Evolutionary conservation across 2,329 filamentous ascomycete species (phyloP).

Genomic region (Xylariaceae sp.): DNA sequence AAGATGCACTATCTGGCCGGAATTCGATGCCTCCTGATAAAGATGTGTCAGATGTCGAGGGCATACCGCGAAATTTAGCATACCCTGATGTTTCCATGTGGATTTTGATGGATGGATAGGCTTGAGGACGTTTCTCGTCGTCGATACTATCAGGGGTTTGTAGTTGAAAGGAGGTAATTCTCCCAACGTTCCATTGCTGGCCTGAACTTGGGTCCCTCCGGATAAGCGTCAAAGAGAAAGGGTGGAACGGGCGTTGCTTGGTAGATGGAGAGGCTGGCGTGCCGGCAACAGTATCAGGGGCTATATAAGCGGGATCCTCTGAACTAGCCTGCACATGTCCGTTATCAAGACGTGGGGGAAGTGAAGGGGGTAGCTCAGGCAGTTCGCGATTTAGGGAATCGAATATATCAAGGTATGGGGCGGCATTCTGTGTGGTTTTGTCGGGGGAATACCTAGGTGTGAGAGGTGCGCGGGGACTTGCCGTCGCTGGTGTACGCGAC

Average conservation of each 20-base stretch:
- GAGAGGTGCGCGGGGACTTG: conserved; percentile 23
- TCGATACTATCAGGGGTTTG: conserved; percentile 37
- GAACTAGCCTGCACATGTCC: conserved; percentile 1
- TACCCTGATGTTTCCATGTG: conserved; percentile 54
- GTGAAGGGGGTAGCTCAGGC: conserved; percentile 14
- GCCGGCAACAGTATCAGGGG: conserved; percentile 5
- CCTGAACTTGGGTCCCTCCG: conserved; percentile 67
- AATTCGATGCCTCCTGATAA: conserved; percentile 27
- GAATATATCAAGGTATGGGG: conserved; percentile 16
- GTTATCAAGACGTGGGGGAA: conserved; percentile 20
- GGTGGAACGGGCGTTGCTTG: conserved; percentile 36
- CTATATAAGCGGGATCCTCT: not conserved
- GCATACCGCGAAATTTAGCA: conserved; percentile 52
- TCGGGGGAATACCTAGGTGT: conserved; percentile 20
- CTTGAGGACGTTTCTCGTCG: conserved; percentile 30
- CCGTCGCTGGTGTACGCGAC: not conserved
- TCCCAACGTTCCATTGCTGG: conserved; percentile 72
- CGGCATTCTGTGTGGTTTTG: conserved; percentile 4
- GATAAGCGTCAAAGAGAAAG: conserved; percentile 61
- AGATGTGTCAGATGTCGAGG: conserved; percentile 29
- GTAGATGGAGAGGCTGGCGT: conserved; percentile 37
- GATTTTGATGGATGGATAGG: conserved; percentile 46
- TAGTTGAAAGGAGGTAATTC: conserved; percentile 53
- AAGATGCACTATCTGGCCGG: conserved; percentile 28
- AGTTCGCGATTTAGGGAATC: conserved; percentile 11